Conservation (phyloP, 768 basidiomycete species). For the Trametes cingulata region DNA sequence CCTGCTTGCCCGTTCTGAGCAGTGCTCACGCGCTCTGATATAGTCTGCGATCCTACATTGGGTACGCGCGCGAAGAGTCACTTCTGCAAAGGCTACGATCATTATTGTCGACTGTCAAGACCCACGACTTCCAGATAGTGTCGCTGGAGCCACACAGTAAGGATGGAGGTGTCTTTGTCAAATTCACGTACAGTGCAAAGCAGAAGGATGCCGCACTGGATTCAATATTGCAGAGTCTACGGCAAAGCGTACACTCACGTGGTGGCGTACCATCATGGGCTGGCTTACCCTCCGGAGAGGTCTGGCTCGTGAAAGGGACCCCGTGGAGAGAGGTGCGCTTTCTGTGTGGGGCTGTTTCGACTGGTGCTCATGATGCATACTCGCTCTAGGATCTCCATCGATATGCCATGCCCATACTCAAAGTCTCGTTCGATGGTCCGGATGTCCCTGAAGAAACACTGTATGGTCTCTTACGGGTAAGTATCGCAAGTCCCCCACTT, state of each 20-base stretch:
- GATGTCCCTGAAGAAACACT: slow-evolving; percentile 80
- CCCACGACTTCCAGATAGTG: slow-evolving; percentile 61
- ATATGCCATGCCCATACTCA: slow-evolving; percentile 71
- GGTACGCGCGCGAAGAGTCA: slow-evolving; percentile 57
- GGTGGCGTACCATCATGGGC: slow-evolving; percentile 68
- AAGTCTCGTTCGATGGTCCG: slow-evolving; percentile 86
- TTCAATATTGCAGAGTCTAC: slow-evolving; percentile 51
- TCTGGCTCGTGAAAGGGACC: slow-evolving; percentile 75
- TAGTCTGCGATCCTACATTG: slow-evolving; percentile 67
- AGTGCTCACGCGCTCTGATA: neutral
- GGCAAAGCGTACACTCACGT: slow-evolving; percentile 43
- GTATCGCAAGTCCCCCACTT: too few relatives aligned
- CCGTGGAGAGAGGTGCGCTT: slow-evolving; percentile 76
- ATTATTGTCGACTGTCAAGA: slow-evolving; percentile 52
- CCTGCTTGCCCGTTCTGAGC: neutral
- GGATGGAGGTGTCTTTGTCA: slow-evolving; percentile 86
- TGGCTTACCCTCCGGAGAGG: slow-evolving; percentile 48
- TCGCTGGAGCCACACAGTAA: slow-evolving; percentile 67
- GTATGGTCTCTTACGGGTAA: slow-evolving; percentile 76
- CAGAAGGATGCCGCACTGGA: slow-evolving; percentile 40
- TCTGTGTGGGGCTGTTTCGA: neutral
- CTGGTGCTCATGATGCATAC: neutral
- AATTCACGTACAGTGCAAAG: slow-evolving; percentile 56
- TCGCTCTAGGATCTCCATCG: slow-evolving; percentile 76
- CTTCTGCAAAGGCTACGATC: slow-evolving; percentile 49